Conservation (phyloP, 805 yeast species). For the Ogataea sp. region DNA sequence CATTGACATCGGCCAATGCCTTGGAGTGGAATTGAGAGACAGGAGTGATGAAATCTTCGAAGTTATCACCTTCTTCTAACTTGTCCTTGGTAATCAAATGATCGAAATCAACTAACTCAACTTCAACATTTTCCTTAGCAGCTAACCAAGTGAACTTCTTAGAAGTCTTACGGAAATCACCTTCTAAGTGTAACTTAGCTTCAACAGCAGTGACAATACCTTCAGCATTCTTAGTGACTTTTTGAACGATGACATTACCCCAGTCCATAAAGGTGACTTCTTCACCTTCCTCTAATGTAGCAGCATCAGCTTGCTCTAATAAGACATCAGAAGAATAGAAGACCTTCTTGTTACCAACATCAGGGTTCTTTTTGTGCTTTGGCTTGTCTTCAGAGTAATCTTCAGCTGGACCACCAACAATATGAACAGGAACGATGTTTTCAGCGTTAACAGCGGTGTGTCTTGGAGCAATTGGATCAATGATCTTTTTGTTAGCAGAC, state of each 20-base stretch:
- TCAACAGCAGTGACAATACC: conserved; percentile 51
- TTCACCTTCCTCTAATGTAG: conserved; percentile 63
- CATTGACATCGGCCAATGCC: conserved; percentile 76
- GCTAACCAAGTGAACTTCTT: conserved; percentile 96
- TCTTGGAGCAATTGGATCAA: conserved; percentile 96
- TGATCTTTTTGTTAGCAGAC: conserved; percentile 95
- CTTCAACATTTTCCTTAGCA: conserved; percentile 60
- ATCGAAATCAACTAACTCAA: conserved; percentile 85
- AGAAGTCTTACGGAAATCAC: conserved; percentile 94
- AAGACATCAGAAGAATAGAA: conserved; percentile 54
- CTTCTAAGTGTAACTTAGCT: conserved; percentile 81
- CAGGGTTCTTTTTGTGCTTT: conserved; percentile 93
- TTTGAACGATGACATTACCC: conserved; percentile 86
- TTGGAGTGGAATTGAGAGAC: conserved; percentile 74
- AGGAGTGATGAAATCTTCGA: conserved; percentile 86
- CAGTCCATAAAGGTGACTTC: conserved; percentile 98
- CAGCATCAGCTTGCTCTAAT: conserved; percentile 82
- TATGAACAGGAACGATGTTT: conserved; percentile 61
- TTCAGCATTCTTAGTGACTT: conserved; percentile 55
- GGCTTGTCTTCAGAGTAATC: conserved; percentile 68
- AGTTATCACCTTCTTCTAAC: conserved; percentile 88
- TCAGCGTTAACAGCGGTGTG: conserved; percentile 67
- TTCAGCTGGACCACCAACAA: conserved; percentile 61
- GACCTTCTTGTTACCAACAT: conserved; percentile 77
- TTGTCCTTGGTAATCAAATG: conserved; percentile 93